These are phyloP conservation scores for Pascua sp. DNA, from an alignment of 1,284 basidiomycete genomes.

Conservation along the genomic window DNA sequence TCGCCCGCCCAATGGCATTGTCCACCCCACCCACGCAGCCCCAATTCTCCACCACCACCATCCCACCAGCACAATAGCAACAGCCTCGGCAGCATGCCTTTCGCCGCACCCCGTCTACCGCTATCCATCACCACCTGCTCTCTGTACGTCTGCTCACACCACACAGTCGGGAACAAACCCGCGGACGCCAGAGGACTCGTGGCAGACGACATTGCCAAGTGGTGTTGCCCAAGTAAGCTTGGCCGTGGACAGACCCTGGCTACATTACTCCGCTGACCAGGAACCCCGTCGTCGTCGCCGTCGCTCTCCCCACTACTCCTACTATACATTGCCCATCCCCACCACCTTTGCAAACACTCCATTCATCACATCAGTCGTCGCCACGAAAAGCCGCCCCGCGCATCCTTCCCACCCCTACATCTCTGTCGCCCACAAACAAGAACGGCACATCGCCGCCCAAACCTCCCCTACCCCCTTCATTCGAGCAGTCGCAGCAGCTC, in stretches of 20 bases:
- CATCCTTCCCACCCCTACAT: constrained; percentile 29
- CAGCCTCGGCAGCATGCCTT: too few relatives aligned
- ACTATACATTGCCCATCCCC: neutral
- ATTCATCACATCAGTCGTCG: constrained; percentile 6
- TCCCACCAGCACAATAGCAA: neutral
- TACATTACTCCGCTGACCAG: constrained; percentile 11
- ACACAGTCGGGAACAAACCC: neutral
- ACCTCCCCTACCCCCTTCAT: constrained; percentile 17
- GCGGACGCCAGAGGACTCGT: neutral
- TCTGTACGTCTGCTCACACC: neutral
- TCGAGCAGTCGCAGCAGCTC: constrained; percentile 18
- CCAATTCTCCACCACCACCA: neutral
- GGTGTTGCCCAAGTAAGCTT: neutral
- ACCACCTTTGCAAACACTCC: neutral
- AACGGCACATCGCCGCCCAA: constrained; percentile 9
- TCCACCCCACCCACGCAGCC: neutral
- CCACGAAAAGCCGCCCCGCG: constrained; percentile 20
- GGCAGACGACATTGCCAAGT: too few relatives aligned
- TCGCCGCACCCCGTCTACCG: neutral
- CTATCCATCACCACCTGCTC: neutral
- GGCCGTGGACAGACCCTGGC: neutral
- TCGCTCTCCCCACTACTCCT: neutral
- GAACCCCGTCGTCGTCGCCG: neutral
- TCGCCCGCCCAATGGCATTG: constrained; percentile 3
- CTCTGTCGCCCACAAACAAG: constrained; percentile 24